These are phyloP conservation scores for Cercospora zeae-maydis DNA, from an alignment of 2,329 filamentous ascomycete genomes.

Conservation along the genomic window DNA sequence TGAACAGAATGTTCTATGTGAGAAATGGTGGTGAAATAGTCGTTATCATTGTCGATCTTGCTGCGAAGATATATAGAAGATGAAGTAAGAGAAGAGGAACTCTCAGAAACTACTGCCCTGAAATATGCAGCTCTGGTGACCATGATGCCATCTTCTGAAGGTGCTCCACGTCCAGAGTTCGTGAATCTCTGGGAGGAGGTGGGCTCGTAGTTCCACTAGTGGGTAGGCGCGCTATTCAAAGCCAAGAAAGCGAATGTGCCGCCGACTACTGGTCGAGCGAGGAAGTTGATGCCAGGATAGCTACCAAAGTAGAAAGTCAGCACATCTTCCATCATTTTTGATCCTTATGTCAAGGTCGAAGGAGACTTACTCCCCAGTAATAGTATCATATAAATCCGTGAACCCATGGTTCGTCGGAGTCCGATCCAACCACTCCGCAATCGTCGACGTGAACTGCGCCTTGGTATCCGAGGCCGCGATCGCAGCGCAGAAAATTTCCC, in stretches of 20 bases:
- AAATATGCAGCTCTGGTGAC: too few relatives aligned
- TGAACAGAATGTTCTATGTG: slow-evolving; percentile 44
- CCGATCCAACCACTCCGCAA: slow-evolving; percentile 50
- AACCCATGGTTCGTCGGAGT: slow-evolving; percentile 49
- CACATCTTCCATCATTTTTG: slow-evolving; percentile 4
- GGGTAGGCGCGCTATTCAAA: slow-evolving; percentile 34
- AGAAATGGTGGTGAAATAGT: slow-evolving; percentile 50
- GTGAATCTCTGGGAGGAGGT: too few relatives aligned
- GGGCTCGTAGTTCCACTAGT: too few relatives aligned
- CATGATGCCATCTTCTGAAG: too few relatives aligned
- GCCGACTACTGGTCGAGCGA: slow-evolving; percentile 52
- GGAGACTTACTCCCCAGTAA: slow-evolving; percentile 35
- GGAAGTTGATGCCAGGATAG: slow-evolving; percentile 39
- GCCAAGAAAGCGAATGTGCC: slow-evolving; percentile 50
- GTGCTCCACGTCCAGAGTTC: too few relatives aligned
- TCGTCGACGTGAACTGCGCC: slow-evolving; percentile 45
- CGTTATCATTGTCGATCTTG: too few relatives aligned
- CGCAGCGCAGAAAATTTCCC: slow-evolving; percentile 52
- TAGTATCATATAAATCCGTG: slow-evolving; percentile 52
- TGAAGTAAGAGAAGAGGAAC: too few relatives aligned
- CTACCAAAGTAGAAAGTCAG: neutral
- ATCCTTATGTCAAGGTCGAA: too few relatives aligned
- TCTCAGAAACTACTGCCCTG: neutral
- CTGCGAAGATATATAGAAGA: too few relatives aligned
- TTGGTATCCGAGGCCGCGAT: slow-evolving; percentile 43